Conservation (phyloP, 768 basidiomycete genomes). For the Panaeolus cyanescens region DNA sequence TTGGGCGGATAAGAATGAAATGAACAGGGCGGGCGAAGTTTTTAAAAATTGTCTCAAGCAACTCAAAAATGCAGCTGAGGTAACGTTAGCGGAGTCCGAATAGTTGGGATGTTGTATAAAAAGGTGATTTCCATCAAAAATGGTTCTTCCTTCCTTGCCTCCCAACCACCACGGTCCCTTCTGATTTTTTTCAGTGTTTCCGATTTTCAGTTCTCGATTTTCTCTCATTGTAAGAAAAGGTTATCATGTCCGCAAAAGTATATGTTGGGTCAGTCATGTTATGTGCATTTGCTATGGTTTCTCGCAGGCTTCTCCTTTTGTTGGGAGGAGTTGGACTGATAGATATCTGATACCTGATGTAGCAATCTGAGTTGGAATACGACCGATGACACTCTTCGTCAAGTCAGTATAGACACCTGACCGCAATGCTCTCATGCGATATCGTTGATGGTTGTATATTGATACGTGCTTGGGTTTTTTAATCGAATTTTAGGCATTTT, state of each 20-base stretch:
- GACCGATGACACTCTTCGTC: constrained; percentile 86
- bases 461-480: constrained; percentile 29
- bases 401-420: constrained; percentile 69
- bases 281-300: constrained; percentile 51
- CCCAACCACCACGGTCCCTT: constrained; percentile 50
- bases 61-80: constrained; percentile 20
- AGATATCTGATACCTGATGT: constrained; percentile 51
- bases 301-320: constrained; percentile 48
- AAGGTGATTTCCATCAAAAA: constrained; percentile 26
- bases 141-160: constrained; percentile 36
- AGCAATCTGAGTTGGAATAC: constrained; percentile 97
- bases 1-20: not conserved
- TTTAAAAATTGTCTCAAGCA: constrained; percentile 1
- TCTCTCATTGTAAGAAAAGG: constrained; percentile 52
- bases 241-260: constrained; percentile 82
- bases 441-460: constrained; percentile 25
- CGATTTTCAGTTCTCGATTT: constrained; percentile 52
- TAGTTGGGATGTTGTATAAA: constrained; percentile 21
- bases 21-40: constrained; percentile 3
- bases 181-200: constrained; percentile 57
- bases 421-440: constrained; percentile 32
- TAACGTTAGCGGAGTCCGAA: constrained; percentile 28
- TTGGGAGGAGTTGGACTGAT: constrained; percentile 60
- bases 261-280: constrained; percentile 91
- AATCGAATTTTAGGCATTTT: constrained; percentile 78